These are phyloP conservation scores for Fusarium hainanense DNA, from an alignment of 2,329 filamentous ascomycete species.

Conservation along the genomic window DNA sequence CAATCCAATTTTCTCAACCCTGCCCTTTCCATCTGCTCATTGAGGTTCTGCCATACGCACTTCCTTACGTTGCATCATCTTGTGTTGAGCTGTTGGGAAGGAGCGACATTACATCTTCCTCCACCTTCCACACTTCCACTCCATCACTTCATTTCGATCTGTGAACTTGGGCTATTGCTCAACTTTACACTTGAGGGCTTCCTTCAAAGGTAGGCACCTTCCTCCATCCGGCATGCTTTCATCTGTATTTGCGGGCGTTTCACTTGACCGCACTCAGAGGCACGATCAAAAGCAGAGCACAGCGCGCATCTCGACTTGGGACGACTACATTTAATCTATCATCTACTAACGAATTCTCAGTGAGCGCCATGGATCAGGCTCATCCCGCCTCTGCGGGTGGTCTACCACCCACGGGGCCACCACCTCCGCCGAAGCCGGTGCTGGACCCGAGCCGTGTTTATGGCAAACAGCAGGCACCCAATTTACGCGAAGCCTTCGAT, in stretches of 20 bases:
- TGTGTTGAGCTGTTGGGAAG: constrained; percentile 16
- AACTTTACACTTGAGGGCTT: background rate
- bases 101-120: constrained; percentile 2
- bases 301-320: background rate
- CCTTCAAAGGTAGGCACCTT: constrained; percentile 20
- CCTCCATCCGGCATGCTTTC: background rate
- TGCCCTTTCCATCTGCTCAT: background rate
- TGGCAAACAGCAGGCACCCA: constrained; percentile 41
- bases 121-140: background rate
- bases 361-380: constrained; percentile 32
- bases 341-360: constrained; percentile 21
- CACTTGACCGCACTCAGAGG: background rate
- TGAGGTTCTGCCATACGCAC: background rate
- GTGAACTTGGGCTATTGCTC: background rate
- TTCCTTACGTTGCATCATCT: constrained; percentile 5
- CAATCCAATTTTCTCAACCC: background rate
- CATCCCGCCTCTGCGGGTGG: constrained; percentile 11
- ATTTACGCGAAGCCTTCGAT: constrained; percentile 44
- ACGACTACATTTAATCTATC: background rate
- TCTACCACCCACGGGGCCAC: constrained; percentile 19
- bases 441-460: constrained; percentile 37
- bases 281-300: background rate
- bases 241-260: background rate
- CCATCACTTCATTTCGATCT: background rate
- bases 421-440: constrained; percentile 27